Evolutionary conservation across 75 land plant species (phyloP), one percentile per base, ranked within the genome.

Genomic region (Selaginella moellendorffii): DNA sequence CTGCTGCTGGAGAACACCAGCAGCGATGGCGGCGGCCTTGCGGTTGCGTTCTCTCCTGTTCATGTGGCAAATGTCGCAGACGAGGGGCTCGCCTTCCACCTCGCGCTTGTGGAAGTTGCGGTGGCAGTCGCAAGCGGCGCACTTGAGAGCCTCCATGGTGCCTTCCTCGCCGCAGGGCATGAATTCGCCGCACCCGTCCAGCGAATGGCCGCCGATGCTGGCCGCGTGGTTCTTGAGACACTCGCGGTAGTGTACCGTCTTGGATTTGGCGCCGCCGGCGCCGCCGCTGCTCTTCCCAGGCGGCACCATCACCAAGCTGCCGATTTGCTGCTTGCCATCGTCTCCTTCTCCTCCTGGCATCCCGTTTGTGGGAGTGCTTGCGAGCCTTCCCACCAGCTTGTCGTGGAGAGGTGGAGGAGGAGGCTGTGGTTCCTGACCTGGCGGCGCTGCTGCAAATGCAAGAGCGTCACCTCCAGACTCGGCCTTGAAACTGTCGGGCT

Each of bases 191-290:
- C 51, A 46, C 51, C 51, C 51, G 18, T 46, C 51, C 10, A 46
- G 10, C 14, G 51, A 10, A 46, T 46, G 51, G 51, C 51, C 51
- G 10, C 51, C 51, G 51, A 46, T 46, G 18, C 51, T 46, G 10
- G 51, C 51, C 10, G 51, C 10, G 10, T 10, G 51, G 14, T 46
- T 46, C 51, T 10, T 46, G 14, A 46, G 51, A 65, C 86, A 84
- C 65, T 84, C 86, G 24, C 73, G 58, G 29, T 83, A 83, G 18
- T 67, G 64, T 63, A 74, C 76, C 26, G 66, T 28, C 27, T 27
- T 26, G 2, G 27, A n/a, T n/a, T n/a, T 29, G 61, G 17, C 21
- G 54, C 42, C 65, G 20, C 59, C 2, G 42, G n/a, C 2, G 14
- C 1, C n/a, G 22, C 66, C 26, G 19, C 54, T 23, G 26, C 64